Evolutionary conservation across 2,329 filamentous ascomycete species (phyloP).

Genomic region (Phialophora expanda): DNA sequence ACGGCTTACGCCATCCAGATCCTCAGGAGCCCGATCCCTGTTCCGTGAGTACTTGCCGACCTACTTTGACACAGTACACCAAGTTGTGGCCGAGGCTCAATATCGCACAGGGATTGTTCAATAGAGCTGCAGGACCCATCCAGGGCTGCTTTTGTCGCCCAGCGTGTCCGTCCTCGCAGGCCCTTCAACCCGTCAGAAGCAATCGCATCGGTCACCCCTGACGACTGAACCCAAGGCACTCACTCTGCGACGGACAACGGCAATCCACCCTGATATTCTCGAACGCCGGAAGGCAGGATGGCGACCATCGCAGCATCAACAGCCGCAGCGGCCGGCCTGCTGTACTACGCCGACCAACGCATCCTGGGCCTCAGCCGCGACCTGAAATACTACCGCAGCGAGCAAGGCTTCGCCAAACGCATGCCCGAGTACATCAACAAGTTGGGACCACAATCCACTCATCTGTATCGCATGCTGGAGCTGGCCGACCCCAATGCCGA

Average conservation of each 20-base stretch:
- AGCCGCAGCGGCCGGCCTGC: conserved; percentile 45
- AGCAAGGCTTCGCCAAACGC: conserved; percentile 45
- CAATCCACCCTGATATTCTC: neutral
- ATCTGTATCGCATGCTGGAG: conserved; percentile 52
- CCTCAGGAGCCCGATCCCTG: neutral
- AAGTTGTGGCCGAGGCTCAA: neutral
- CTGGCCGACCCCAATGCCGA: conserved; percentile 48
- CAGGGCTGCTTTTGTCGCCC: no score
- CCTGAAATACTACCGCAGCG: conserved; percentile 45
- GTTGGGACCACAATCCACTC: conserved; percentile 48
- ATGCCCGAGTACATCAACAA: conserved; percentile 46
- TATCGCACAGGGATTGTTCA: neutral
- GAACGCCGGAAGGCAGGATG: conserved; percentile 16
- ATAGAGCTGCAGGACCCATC: neutral
- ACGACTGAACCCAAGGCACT: no score
- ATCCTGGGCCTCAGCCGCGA: conserved; percentile 50
- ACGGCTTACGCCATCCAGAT: neutral
- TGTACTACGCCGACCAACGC: conserved; percentile 49
- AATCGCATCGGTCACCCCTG: neutral
- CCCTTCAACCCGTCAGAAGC: neutral
- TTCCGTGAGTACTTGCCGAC: neutral
- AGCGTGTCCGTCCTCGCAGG: no score
- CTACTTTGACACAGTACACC: neutral
- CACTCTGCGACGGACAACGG: neutral
- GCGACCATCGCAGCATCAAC: conserved; percentile 43